Evolutionary conservation across 768 basidiomycete species (phyloP).

Genomic region (Mycena capillaripes): DNA sequence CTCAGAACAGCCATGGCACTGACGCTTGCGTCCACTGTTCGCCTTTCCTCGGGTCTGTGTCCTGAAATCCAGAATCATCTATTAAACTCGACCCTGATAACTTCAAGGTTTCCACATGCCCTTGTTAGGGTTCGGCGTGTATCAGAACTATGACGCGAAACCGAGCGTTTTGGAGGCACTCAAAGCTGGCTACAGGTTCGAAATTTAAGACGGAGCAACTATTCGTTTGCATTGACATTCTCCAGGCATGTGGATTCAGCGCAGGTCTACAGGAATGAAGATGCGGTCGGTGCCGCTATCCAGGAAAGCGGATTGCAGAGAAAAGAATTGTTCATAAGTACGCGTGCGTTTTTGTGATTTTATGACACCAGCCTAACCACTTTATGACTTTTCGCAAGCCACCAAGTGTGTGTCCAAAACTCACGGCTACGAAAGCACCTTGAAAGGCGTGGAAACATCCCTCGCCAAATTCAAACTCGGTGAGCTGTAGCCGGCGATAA

Average conservation of each 20-base stretch:
- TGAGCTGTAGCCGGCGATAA: constrained; percentile 44
- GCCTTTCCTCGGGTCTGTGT: constrained; percentile 42
- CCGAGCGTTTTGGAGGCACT: constrained; percentile 69
- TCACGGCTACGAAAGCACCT: constrained; percentile 75
- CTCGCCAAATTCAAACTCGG: constrained; percentile 72
- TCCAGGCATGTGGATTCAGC: constrained; percentile 82
- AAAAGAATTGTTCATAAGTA: constrained; percentile 81
- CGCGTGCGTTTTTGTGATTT: constrained; percentile 22
- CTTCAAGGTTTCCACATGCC: constrained; percentile 63
- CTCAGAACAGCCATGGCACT: constrained; percentile 9
- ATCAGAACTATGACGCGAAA: constrained; percentile 64
- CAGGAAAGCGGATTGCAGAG: constrained; percentile 68
- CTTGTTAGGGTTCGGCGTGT: constrained; percentile 73
- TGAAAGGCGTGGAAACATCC: constrained; percentile 72
- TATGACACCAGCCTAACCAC: constrained; percentile 3
- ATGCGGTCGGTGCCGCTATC: constrained; percentile 70
- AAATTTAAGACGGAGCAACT: constrained; percentile 33
- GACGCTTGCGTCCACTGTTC: constrained; percentile 38
- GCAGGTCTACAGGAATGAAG: constrained; percentile 77
- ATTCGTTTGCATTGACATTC: background rate
- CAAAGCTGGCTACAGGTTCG: constrained; percentile 68
- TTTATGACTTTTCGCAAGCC: constrained; percentile 55
- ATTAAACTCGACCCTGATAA: background rate
- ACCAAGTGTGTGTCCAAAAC: constrained; percentile 71
- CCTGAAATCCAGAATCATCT: background rate